Evolutionary conservation across 2,329 filamentous ascomycete species (phyloP), one percentile per base, ranked within the genome.

Genomic region (Cytospora schulzeri): DNA sequence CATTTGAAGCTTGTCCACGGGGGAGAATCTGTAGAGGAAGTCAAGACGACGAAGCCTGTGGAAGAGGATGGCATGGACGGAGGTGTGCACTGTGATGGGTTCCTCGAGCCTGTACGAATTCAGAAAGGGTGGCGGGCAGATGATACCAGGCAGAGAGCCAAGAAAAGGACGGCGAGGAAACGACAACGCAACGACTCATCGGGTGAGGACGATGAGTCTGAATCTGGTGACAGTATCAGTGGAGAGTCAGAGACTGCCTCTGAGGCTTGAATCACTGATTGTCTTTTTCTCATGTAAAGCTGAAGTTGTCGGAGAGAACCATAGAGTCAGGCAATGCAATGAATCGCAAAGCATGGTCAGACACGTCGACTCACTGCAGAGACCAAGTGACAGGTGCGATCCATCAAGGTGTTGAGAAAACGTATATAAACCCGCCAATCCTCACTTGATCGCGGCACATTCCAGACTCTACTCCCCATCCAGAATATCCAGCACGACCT

Each of bases 11-110:
- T 75, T 7, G 71, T 78, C 15, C 84, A 86, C 69, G 71, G 70
- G 12, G 67, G 71, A 67, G 48, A 51, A 29, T 62, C 22, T 26
- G 22, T 58, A 57, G 48, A 64, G 33, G 35, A 35, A 19, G 31
- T 22, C 26, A 63, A 26, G 72, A 71, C 15, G 70, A 77, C 41
- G 73, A 14, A 3, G 33, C 77, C 24, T 68, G 72, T 35, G 76
- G 77, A 24, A 78, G 81, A 65, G 70, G 83, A 82, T 63, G 85
- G 87, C 70, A 82, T 86, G 70, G 69, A 80, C 11, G 89, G 88
- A 0, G 88, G 81, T 0, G 85, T 91, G 24, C 89, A 91, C 69
- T 82, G 86, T 1, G 89, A 92, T 73, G 86, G 89, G 0, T 92
- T 90, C 70, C 69, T 92, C 69, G 78, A 80, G 71, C 82, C 83